Percentiles rank a stretch among this genome's conserved stretches.
Conservation (phyloP, 345 rosid species). For the Cardamine occulta region DNA sequence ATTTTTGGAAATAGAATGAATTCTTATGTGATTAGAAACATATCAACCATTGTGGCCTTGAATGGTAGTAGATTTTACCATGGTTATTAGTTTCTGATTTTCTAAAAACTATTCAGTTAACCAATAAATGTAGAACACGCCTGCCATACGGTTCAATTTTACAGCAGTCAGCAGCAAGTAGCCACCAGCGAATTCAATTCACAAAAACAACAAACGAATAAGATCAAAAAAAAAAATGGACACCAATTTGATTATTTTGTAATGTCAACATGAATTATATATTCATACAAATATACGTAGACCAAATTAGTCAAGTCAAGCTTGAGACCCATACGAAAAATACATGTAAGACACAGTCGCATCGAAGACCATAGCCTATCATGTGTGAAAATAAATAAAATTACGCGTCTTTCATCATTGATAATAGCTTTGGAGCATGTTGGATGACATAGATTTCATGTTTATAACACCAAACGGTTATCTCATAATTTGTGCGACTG, state of each 20-base stretch:
- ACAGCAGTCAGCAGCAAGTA: neutral
- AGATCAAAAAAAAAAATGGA: neutral
- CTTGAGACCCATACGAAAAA: neutral
- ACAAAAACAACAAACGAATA: neutral
- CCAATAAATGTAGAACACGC: neutral
- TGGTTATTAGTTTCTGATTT: too few relatives aligned
- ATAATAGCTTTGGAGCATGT: neutral
- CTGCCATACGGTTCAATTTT: slow-evolving; percentile 1
- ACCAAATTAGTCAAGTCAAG: slow-evolving; percentile 22
- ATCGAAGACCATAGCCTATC: neutral
- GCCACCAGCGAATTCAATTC: neutral
- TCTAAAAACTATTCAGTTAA: neutral
- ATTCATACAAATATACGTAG: neutral
- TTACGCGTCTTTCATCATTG: neutral
- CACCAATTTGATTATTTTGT: neutral
- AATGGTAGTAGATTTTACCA: too few relatives aligned
- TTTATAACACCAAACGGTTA: neutral
- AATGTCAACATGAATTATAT: neutral
- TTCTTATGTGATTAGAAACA: neutral
- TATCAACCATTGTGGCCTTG: neutral
- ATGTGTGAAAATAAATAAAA: neutral
- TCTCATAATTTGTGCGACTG: neutral
- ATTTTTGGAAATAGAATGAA: neutral
- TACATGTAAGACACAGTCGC: neutral
- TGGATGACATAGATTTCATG: neutral